Evolutionary conservation across 305 asterid genomes (phyloP).

Genomic region (Solanum chacoense): DNA sequence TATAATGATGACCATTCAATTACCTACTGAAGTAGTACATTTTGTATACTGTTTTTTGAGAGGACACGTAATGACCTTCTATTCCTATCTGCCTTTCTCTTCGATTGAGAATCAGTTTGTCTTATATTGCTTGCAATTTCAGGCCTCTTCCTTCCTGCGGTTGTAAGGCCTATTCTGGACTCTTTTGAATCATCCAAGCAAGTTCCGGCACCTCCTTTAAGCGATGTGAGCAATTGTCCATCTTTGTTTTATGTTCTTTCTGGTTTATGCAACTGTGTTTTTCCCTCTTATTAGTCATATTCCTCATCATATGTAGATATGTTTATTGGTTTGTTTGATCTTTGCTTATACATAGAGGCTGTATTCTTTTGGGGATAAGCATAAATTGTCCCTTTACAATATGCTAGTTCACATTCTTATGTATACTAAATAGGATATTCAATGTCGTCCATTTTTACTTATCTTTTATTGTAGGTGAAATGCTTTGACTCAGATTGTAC

Average conservation of each 20-base stretch:
- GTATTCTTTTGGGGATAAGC: neutral
- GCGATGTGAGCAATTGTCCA: slow-evolving; percentile 47
- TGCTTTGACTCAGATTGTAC: neutral
- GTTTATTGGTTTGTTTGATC: neutral
- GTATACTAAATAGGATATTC: neutral
- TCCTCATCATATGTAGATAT: neutral
- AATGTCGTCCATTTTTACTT: neutral
- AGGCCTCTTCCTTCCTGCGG: slow-evolving; percentile 97
- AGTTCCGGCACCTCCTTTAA: slow-evolving; percentile 58
- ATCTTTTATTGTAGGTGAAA: neutral
- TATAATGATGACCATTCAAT: neutral
- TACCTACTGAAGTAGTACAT: neutral
- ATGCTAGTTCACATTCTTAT: neutral
- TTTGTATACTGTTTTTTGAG: neutral
- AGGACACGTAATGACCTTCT: neutral
- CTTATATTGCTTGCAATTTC: slow-evolving; percentile 12
- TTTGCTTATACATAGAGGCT: neutral
- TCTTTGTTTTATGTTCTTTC: neutral
- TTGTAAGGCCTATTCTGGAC: slow-evolving; percentile 88
- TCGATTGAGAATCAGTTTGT: neutral
- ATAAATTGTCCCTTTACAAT: neutral
- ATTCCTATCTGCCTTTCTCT: neutral
- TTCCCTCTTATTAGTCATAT: neutral
- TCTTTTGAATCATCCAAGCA: slow-evolving; percentile 68
- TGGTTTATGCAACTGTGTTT: neutral